phyloP scores from a whole-genome alignment of 1,284 basidiomycete genomes.

The Ustilago nuda region DNA sequence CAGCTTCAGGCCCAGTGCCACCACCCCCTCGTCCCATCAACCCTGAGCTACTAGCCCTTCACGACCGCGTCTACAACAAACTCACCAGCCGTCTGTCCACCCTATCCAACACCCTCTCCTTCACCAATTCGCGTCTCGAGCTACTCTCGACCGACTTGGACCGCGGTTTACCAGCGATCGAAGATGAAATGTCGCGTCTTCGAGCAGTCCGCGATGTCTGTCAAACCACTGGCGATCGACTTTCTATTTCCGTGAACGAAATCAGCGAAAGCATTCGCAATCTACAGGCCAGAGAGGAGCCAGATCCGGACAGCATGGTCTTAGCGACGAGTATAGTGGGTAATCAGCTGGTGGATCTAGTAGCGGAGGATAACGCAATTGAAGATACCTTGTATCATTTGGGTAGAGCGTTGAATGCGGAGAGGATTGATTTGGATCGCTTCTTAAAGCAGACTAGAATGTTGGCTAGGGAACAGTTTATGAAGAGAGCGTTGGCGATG shows the following conservation, averaged over 20 bases:
- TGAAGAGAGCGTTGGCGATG: conserved; percentile 61
- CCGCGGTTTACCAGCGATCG: conserved; percentile 88
- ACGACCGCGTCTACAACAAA: conserved; percentile 81
- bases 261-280: conserved; percentile 79
- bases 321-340: conserved; percentile 64
- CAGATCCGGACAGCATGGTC: conserved; percentile 58
- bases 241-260: conserved; percentile 76
- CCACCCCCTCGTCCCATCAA: conserved; percentile 84
- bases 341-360: conserved; percentile 80
- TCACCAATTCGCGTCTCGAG: conserved; percentile 80
- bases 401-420: conserved; percentile 89
- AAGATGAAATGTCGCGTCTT: conserved; percentile 94
- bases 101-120: conserved; percentile 76
- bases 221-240: conserved; percentile 78
- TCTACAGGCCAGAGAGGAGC: conserved; percentile 42
- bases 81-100: conserved; percentile 78
- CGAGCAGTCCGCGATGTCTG: conserved; percentile 95
- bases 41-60: conserved; percentile 83
- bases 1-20: conserved; percentile 69
- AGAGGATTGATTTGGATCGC: conserved; percentile 70
- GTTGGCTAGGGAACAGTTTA: conserved; percentile 67
- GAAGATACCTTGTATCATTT: conserved; percentile 98
- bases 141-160: conserved; percentile 85
- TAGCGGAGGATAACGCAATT: conserved; percentile 98
- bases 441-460: conserved; percentile 67